Evolutionary conservation across 1,284 basidiomycete genomes (phyloP), one percentile per base, ranked within the genome.

Genomic region (Hemileia vastatrix): DNA sequence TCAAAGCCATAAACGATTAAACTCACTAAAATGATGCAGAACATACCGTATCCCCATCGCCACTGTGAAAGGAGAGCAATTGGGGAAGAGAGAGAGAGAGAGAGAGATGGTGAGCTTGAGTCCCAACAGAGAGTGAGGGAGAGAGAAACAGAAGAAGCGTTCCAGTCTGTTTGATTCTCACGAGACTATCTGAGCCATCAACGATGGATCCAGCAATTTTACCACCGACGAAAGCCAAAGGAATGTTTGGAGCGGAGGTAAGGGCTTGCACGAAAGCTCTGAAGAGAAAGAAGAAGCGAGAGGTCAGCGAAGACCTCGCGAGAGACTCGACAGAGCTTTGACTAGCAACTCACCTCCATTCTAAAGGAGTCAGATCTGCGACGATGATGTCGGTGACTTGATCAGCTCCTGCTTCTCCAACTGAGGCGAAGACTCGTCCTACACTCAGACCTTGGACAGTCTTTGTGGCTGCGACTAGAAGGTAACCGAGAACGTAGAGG

Each of bases 331-430:
- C 27, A 27, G 27, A 27, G 27, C 27, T 27, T 27, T 27, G 27
- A 27, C 2, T 27, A 27, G 27, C 27, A 27, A 27, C 27, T 27
- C 27, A 27, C 27, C 27, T 58, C n/a, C n/a, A n/a, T n/a, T n/a
- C n/a, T n/a, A n/a, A n/a, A n/a, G n/a, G n/a, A n/a, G n/a, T n/a
- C 18, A 69, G 40, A 23, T 67, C 72, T 15, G 66, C 70, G 5
- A 72, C 68, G 48, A 73, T 57, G 36, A 74, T 70, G 58, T 72
- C 70, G 19, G 66, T 66, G 23, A 73, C n/a, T n/a, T n/a, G n/a
- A n/a, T n/a, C n/a, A 54, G 67, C 54, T 11, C 65, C 66, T 8
- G 67, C 63, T 45, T 68, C 58, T 18, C 63, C 64, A n/a, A 66
- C 55, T n/a, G 67, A 64, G 58, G 61, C 65, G 36, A 68, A 52